These are phyloP conservation scores for Pelargonium australe DNA, from an alignment of 441 rosid genomes.

Conservation along the genomic window DNA sequence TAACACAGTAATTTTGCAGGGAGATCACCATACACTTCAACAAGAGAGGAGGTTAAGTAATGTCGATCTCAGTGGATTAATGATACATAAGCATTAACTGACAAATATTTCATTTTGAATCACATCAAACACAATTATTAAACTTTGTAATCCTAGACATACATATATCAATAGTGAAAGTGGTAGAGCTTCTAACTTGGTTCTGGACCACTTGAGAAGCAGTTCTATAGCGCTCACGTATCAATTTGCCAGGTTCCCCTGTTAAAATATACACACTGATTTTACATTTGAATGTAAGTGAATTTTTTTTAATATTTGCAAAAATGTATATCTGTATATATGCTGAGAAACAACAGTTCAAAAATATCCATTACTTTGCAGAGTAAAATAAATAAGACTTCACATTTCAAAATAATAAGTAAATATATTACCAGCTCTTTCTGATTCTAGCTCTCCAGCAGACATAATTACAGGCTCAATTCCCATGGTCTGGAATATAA, in stretches of 20 bases:
- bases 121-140: constrained; percentile 10
- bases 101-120: neutral
- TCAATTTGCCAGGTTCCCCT: constrained; percentile 92
- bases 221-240: constrained; percentile 88
- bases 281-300: neutral
- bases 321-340: neutral
- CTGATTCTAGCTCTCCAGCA: constrained; percentile 93
- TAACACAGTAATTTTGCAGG: neutral
- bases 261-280: constrained; percentile 16
- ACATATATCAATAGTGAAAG: constrained; percentile 38
- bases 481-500: constrained; percentile 85
- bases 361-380: neutral
- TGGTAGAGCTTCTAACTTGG: constrained; percentile 75
- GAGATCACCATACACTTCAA: constrained; percentile 1
- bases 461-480: constrained; percentile 91
- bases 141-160: constrained; percentile 31
- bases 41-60: neutral
- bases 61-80: neutral
- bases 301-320: constrained; percentile 9
- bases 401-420: neutral
- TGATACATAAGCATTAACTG: neutral
- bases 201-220: constrained; percentile 99
- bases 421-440: constrained; percentile 67
- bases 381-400: neutral
- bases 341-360: neutral